These are phyloP conservation scores for Colletotrichum karsti DNA, from an alignment of 2,329 filamentous ascomycete species.

Conservation along the genomic window DNA sequence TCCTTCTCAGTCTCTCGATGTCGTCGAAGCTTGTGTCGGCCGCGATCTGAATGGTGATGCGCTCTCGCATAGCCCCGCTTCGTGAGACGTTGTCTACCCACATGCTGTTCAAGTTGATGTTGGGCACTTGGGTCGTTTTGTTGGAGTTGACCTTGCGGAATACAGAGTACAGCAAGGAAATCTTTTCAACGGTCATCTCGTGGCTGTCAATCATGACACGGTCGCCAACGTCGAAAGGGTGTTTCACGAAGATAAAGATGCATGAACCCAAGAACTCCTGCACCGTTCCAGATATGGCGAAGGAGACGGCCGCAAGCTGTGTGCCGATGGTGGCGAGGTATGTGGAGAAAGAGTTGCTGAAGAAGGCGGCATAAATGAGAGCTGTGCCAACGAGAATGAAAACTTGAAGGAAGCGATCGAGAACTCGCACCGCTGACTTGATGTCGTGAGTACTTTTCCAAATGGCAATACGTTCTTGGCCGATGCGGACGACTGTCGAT, in stretches of 20 bases:
- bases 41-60: conserved; percentile 70
- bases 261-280: conserved; percentile 74
- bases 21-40: conserved; percentile 75
- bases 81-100: conserved; percentile 76
- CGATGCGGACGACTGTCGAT: neutral
- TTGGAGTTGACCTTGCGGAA: conserved; percentile 29
- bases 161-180: conserved; percentile 32
- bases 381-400: conserved; percentile 1
- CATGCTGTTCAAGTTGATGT: conserved; percentile 73
- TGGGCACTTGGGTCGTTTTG: conserved; percentile 39
- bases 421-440: conserved; percentile 8
- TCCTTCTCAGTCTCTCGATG: conserved; percentile 58
- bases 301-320: conserved; percentile 71
- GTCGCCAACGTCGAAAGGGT: conserved; percentile 75
- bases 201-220: conserved; percentile 69
- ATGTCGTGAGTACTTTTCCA: conserved; percentile 15
- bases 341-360: conserved; percentile 77
- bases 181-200: conserved; percentile 28
- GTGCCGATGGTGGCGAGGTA: conserved; percentile 54
- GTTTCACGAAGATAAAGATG: conserved; percentile 76
- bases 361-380: conserved; percentile 66
- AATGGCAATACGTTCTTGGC: conserved; percentile 11
- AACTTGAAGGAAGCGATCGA: conserved; percentile 3
- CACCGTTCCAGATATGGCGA: conserved; percentile 74
- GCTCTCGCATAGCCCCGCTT: conserved; percentile 71